Evolutionary conservation across 352 stramenopile species (phyloP).

Genomic region (Phytopythium boreale): DNA sequence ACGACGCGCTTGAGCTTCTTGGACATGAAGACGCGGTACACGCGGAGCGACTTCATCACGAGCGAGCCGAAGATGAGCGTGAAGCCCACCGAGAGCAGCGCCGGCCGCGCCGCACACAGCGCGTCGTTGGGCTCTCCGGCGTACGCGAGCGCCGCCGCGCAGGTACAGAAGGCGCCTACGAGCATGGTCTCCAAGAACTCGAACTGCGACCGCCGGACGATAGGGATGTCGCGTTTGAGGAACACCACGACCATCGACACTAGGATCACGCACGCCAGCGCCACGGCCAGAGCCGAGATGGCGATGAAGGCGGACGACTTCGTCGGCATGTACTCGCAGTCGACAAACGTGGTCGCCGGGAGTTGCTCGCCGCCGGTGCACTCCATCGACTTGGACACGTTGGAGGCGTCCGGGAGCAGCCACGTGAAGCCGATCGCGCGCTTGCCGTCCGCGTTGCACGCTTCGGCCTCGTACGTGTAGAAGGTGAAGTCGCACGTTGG

Average conservation of each 20-base stretch:
- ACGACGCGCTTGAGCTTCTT: conserved; percentile 18
- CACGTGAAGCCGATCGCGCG: conserved; percentile 11
- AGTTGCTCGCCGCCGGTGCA: conserved; percentile 10
- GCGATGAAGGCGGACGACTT: conserved; percentile 4
- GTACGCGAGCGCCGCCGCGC: conserved; percentile 4
- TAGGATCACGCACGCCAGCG: conserved; percentile 7
- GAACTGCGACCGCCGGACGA: conserved; percentile 26
- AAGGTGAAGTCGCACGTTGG: conserved; percentile 22
- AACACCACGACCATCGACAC: conserved; percentile 12
- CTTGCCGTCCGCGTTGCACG: conserved; percentile 11
- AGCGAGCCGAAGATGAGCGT: conserved; percentile 19
- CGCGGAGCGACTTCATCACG: conserved; percentile 23
- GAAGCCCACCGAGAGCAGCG: conserved; percentile 15
- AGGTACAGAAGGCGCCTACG: neutral
- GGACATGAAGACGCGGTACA: conserved; percentile 29
- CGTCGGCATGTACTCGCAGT: conserved; percentile 15
- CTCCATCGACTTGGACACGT: conserved; percentile 9
- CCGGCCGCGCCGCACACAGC: conserved; percentile 15
- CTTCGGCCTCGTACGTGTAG: conserved; percentile 24
- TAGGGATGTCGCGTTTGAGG: conserved; percentile 9
- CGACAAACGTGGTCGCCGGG: conserved; percentile 1
- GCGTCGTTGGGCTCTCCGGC: conserved; percentile 8
- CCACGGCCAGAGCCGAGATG: conserved; percentile 6
- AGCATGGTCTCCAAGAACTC: conserved; percentile 16
- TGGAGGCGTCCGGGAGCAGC: conserved; percentile 11